phyloP scores from a whole-genome alignment of 805 yeast species.

The Wickerhamomyces strasburgensis region DNA sequence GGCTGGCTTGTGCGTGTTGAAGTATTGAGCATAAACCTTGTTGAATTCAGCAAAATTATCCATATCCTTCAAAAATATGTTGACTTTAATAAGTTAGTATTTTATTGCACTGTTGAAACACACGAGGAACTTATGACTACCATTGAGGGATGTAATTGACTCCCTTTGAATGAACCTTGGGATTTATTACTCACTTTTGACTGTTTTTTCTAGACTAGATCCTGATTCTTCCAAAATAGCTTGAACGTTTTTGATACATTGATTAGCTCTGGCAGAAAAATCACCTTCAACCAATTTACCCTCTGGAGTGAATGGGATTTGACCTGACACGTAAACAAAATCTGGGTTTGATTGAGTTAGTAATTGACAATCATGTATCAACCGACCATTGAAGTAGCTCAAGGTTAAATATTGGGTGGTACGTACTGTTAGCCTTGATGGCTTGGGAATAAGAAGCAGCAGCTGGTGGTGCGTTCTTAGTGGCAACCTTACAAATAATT shows the following conservation, averaged over 20 bases:
- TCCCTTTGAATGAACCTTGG: neutral
- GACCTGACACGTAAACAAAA: constrained; percentile 89
- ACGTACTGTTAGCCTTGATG: constrained; percentile 66
- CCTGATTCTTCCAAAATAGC: constrained; percentile 80
- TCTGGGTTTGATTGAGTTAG: constrained; percentile 41
- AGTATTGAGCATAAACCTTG: constrained; percentile 74
- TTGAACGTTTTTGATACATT: constrained; percentile 60
- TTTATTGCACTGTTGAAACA: no score
- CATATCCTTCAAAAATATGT: constrained; percentile 89
- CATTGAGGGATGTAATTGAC: no score
- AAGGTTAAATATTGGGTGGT: neutral
- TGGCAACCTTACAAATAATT: constrained; percentile 50
- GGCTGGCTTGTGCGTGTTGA: constrained; percentile 81
- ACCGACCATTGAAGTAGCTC: constrained; percentile 8
- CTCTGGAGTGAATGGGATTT: constrained; percentile 83
- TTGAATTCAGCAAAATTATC: constrained; percentile 79
- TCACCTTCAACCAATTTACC: constrained; percentile 75
- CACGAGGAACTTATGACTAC: neutral
- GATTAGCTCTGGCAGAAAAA: constrained; percentile 73
- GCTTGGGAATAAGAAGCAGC: constrained; percentile 98
- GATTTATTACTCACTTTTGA: constrained; percentile 48
- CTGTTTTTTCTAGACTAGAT: constrained; percentile 76
- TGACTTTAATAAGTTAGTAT: constrained; percentile 31
- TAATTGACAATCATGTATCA: constrained; percentile 18
- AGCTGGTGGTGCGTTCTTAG: constrained; percentile 87